Conservation (phyloP, 768 basidiomycete genomes). For the Rhodotorula diobovata region DNA sequence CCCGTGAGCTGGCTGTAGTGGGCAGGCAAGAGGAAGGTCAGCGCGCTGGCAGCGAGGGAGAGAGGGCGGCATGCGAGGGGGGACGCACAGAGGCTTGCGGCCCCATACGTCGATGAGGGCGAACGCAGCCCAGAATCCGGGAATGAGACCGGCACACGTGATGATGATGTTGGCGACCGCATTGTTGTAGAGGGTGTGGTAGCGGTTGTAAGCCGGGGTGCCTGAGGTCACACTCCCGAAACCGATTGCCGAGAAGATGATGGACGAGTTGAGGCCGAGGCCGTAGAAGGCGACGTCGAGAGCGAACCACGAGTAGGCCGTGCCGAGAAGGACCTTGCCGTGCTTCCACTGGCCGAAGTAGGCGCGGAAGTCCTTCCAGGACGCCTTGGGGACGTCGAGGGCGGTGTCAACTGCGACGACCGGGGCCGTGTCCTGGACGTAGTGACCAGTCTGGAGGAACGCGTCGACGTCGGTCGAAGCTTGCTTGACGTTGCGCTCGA, state of each 20-base stretch:
- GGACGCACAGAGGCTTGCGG: constrained; percentile 53
- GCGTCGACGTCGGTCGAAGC: constrained; percentile 34
- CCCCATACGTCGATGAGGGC: constrained; percentile 68
- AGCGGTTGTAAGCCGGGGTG: constrained; percentile 59
- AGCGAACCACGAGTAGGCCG: constrained; percentile 67
- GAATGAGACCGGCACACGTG: constrained; percentile 52
- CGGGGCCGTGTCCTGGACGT: constrained; percentile 51
- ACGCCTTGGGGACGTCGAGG: constrained; percentile 64
- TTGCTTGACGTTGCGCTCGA: constrained; percentile 44
- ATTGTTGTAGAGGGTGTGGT: constrained; percentile 61
- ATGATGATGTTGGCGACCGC: constrained; percentile 63
- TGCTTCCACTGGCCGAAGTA: constrained; percentile 65
- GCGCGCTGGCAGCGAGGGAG: constrained; percentile 3
- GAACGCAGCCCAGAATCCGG: constrained; percentile 48
- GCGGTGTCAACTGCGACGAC: constrained; percentile 58
- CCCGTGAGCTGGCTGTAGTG: constrained; percentile 59
- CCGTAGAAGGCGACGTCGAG: constrained; percentile 57
- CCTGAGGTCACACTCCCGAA: constrained; percentile 51
- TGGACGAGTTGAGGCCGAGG: constrained; percentile 57
- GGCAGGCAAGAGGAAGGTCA: background rate
- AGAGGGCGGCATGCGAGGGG: too few species aligned
- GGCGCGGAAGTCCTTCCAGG: constrained; percentile 60
- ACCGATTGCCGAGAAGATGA: constrained; percentile 68
- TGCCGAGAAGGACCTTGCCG: constrained; percentile 63
- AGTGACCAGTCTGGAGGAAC: constrained; percentile 50